Base-by-base conservation (phyloP, 768 basidiomycete species). In the Suillus lakei region DNA sequence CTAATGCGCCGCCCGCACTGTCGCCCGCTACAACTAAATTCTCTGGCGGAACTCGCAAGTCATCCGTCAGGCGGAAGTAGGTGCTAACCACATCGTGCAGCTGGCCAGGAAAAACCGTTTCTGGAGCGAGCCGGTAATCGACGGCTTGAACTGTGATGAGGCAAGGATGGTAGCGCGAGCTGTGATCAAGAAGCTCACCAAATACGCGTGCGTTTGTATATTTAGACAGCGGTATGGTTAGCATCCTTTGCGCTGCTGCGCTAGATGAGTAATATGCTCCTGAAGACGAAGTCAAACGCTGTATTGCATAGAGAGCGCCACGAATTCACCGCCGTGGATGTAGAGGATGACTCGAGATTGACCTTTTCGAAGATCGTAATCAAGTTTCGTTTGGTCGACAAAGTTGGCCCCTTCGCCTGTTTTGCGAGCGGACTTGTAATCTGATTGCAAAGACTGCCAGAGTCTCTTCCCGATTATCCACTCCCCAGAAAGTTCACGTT, bases 391-490 rank as follows among this genome's bases (percentile, higher is more conserved):
- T 18, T 67, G 70, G 13, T 70, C 72, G 56, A 64, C 50, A 26
- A 67, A 60, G 23, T 67, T 62, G 28, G 68, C 64, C 60, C 69
- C 72, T 61, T 71, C 67, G 50, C 64, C 67, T 46, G 70, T 73
- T 64, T 56, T 66, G 65, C 76, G 74, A n/a, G 81, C 74, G 21
- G 84, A 81, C 72, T 85, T 88, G 87, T 93, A 92, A 71, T 96
- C 94, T 18, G 84, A 80, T 72, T 98, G 95, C 69, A 98, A 82
- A 34, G 88, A 81, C 68, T 88, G 89, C 97, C 97, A 99, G 0
- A 96, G 87, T 68, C 87, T 88, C 76, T 91, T 92, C 41, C 94
- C 94, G n/a, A 98, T 91, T 28, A 99, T 90, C 97, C 97, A 99
- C 81, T 99, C 97, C 0, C 95, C 97, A 1, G 88, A 88, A 36